These are phyloP conservation scores for Arabidopsis hybrid DNA, from an alignment of 441 rosid genomes.

Conservation along the genomic window DNA sequence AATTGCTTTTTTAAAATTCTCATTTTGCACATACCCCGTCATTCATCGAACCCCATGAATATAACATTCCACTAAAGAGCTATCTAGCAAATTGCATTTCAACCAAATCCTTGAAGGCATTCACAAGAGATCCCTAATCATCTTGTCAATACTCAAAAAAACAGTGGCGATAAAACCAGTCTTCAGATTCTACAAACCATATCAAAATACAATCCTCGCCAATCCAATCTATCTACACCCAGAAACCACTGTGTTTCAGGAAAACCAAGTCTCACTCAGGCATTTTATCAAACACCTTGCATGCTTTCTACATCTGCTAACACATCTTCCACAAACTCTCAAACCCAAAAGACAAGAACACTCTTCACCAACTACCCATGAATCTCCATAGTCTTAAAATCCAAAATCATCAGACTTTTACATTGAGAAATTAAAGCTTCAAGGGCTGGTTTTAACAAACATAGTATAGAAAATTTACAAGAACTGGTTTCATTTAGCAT, in stretches of 20 bases:
- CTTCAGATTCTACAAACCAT: neutral
- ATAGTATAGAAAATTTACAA: neutral
- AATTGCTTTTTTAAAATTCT: too few species aligned
- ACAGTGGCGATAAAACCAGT: neutral
- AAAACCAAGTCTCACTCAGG: neutral
- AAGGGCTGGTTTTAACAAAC: neutral
- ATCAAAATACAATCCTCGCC: neutral
- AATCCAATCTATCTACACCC: neutral
- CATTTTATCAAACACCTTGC: constrained; percentile 11
- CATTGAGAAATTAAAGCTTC: neutral
- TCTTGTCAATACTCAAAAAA: neutral
- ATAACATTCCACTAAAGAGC: too few species aligned
- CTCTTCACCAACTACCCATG: neutral
- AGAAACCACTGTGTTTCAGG: neutral
- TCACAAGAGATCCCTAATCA: too few species aligned
- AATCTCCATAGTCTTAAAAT: neutral
- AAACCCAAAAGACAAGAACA: neutral
- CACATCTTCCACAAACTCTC: neutral
- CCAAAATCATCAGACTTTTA: neutral
- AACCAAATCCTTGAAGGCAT: too few species aligned
- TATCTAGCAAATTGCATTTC: too few species aligned
- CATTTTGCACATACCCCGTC: too few species aligned
- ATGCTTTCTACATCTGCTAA: neutral
- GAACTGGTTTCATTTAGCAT: neutral
- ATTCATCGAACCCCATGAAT: too few species aligned